Evolutionary conservation across 257 asterid species (phyloP), one percentile per base, ranked within the genome.

Genomic region (Solanum verrucosum): DNA sequence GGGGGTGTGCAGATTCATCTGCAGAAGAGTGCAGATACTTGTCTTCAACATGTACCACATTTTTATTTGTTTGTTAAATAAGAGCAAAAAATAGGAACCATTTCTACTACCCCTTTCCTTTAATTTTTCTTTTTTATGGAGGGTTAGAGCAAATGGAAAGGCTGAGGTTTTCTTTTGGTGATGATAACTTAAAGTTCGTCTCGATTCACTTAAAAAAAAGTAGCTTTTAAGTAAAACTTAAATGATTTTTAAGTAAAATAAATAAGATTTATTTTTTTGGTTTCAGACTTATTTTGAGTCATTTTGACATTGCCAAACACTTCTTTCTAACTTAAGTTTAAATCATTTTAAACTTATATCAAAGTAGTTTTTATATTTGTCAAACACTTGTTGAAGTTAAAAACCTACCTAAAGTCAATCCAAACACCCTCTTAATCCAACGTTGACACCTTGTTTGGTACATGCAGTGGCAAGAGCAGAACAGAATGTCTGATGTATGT

Each of bases 21-120:
- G 96, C 96, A 93, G 94, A 94, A 94, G 96, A 91, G 67, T 92
- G 97, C 94, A 94, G 93, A 94, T 91, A 91, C 71, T 89, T 86
- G 89, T 89, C 84, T 31, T 86, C 27, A 46, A 89, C 71, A 84
- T 90, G 90, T 84, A 87, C 84, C 90, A 67, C 89, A 88, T 92
- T 90, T 88, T 89, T 88, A 82, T 88, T 87, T 92, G 87, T 86
- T 91, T 88, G 74, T 88, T 79, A 68, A 91, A 91, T 90, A 91
- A 92, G 89, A 92, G 88, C 86, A 84, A 71, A 88, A 21, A 72
- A 5, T 82, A 49, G 85, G 70, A 4, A 33, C 12, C 11, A 38
- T 38, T 77, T 81, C 68, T 81, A 18, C 27, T 15, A 29, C 25
- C n/a, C 37, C 29, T 12, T 79, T 42, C 25, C 38, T 42, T 42